Evolutionary conservation across 2,329 filamentous ascomycete genomes (phyloP).

Genomic region (Microcyclospora pomicola): DNA sequence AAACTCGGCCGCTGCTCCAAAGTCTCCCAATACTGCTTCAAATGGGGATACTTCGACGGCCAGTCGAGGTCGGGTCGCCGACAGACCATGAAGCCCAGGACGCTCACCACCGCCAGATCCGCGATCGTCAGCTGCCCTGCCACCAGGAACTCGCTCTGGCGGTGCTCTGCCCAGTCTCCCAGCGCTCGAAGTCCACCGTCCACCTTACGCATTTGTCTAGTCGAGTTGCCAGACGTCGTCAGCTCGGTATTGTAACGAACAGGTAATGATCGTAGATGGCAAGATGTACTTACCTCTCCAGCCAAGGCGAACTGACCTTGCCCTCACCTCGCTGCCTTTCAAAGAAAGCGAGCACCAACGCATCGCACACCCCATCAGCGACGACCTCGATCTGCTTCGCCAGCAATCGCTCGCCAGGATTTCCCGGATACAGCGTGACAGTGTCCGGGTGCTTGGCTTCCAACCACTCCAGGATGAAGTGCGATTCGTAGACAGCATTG

Average conservation of each 20-base stretch:
- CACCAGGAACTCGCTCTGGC: constrained; percentile 17
- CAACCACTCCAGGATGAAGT: constrained; percentile 26
- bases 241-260: not conserved
- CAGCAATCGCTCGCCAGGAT: constrained; percentile 17
- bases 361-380: constrained; percentile 25
- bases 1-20: constrained; percentile 31
- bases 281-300: constrained; percentile 6
- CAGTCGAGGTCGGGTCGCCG: constrained; percentile 22
- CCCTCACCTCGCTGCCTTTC: constrained; percentile 19
- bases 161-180: constrained; percentile 16
- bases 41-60: constrained; percentile 20
- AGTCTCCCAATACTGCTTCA: constrained; percentile 34
- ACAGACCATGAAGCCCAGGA: constrained; percentile 23
- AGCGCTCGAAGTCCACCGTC: constrained; percentile 23
- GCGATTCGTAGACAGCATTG: constrained; percentile 23
- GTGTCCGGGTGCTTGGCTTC: constrained; percentile 21
- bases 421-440: constrained; percentile 13
- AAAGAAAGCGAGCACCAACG: constrained; percentile 25
- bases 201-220: constrained; percentile 23
- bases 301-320: constrained; percentile 21
- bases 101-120: constrained; percentile 22
- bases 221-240: not conserved
- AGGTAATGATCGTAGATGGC: not conserved
- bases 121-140: constrained; percentile 22
- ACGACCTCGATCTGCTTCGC: constrained; percentile 24